A percentile compares a stretch with the other conserved stretches of the same genome.
Evolutionary conservation across 2,329 filamentous ascomycete genomes (phyloP).

Genomic region (Arthrobotrys iridis): DNA sequence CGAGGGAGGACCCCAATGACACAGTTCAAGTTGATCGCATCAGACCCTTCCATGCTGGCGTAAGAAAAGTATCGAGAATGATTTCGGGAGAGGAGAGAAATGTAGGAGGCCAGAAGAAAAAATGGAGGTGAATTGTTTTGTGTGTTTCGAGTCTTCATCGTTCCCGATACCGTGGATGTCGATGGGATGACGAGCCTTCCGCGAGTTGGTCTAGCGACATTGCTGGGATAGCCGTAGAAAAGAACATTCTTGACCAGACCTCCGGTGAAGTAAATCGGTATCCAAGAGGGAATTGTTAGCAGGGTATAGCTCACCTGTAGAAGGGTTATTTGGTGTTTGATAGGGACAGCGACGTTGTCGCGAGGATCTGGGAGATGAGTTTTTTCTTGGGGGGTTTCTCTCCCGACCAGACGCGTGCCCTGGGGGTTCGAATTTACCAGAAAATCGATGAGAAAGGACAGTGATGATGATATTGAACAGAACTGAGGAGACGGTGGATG

Average conservation of each 20-base stretch:
- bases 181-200: conserved; percentile 28
- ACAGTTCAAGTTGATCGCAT: conserved; percentile 45
- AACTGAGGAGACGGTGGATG: neutral
- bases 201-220: conserved; percentile 40
- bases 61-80: conserved; percentile 46
- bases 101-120: conserved; percentile 8
- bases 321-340: neutral
- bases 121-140: conserved; percentile 11
- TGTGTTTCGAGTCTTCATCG: conserved; percentile 32
- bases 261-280: conserved; percentile 53
- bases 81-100: conserved; percentile 25
- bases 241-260: conserved; percentile 22
- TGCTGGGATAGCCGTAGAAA: conserved; percentile 18
- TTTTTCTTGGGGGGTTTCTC: conserved; percentile 6
- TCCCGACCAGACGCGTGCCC: conserved; percentile 24
- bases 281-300: conserved; percentile 31
- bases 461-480: neutral
- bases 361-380: conserved; percentile 32
- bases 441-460: conserved; percentile 4
- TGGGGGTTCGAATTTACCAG: conserved; percentile 14
- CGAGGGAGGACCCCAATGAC: neutral
- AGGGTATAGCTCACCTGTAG: conserved; percentile 47
- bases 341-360: conserved; percentile 3
- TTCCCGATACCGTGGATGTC: conserved; percentile 42
- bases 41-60: conserved; percentile 48